Percentiles rank a stretch among this genome's conserved stretches.
These are phyloP conservation scores for Phytophthora pistaciae DNA, from an alignment of 352 stramenopile species.

Conservation along the genomic window DNA sequence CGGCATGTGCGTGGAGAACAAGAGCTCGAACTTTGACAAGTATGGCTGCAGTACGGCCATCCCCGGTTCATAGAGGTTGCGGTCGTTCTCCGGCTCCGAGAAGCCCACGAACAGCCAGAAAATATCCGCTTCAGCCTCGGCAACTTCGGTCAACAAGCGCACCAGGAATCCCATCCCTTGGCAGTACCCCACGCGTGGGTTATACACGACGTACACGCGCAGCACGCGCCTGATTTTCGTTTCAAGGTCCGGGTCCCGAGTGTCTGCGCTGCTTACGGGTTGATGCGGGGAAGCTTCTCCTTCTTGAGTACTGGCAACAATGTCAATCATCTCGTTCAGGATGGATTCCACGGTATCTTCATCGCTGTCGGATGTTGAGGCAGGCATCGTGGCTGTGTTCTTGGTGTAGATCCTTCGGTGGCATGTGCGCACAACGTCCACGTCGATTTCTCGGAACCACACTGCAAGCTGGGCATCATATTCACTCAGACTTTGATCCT, in stretches of 20 bases:
- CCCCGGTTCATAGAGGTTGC: constrained; percentile 82
- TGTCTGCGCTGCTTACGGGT: background rate
- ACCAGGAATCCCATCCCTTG: constrained; percentile 92
- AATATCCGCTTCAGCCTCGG: constrained; percentile 73
- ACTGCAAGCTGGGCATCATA: constrained; percentile 63
- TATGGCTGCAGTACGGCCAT: constrained; percentile 76
- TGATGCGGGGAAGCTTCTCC: background rate
- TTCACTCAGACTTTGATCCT: constrained; percentile 32
- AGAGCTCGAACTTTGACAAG: constrained; percentile 70
- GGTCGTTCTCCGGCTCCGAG: constrained; percentile 75
- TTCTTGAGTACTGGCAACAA: constrained; percentile 13
- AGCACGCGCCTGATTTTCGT: constrained; percentile 82
- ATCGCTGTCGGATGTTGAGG: constrained; percentile 6
- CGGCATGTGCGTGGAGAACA: constrained; percentile 76
- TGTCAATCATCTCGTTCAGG: constrained; percentile 31
- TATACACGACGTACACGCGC: constrained; percentile 84
- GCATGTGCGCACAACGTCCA: constrained; percentile 82
- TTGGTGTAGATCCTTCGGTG: constrained; percentile 61
- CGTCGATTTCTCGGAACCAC: constrained; percentile 87
- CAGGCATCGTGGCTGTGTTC: constrained; percentile 27
- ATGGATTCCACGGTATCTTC: constrained; percentile 25
- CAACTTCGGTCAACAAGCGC: constrained; percentile 72
- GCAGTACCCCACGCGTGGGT: constrained; percentile 84
- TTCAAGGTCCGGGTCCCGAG: constrained; percentile 43
- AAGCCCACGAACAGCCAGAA: constrained; percentile 88